These are phyloP conservation scores for Whalleya microplaca DNA, from an alignment of 2,329 filamentous ascomycete species.

Conservation along the genomic window DNA sequence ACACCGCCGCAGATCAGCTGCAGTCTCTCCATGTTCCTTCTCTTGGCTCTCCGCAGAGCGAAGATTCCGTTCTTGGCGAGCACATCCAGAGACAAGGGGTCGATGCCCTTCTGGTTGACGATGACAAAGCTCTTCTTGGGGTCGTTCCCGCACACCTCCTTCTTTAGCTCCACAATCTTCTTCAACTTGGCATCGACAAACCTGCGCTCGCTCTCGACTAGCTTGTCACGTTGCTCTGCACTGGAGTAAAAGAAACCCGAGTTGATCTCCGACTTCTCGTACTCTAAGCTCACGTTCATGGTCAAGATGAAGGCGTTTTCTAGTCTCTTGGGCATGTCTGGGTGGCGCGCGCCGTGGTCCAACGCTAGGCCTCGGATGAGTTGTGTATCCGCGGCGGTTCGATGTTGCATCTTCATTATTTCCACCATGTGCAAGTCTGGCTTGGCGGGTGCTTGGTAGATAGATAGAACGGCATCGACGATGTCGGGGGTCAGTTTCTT, in stretches of 20 bases:
- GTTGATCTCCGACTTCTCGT: slow-evolving; percentile 99
- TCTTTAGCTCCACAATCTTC: slow-evolving; percentile 98
- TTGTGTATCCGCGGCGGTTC: slow-evolving; percentile 92
- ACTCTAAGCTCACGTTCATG: slow-evolving; percentile 94
- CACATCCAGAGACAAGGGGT: slow-evolving; percentile 92
- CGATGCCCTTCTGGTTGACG: slow-evolving; percentile 99
- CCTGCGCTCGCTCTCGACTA: slow-evolving; percentile 93
- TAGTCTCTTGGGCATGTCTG: slow-evolving; percentile 96
- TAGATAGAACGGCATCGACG: slow-evolving; percentile 93
- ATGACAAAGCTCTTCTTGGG: slow-evolving; percentile 95
- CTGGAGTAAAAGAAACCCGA: slow-evolving; percentile 98
- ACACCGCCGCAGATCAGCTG: slow-evolving; percentile 91
- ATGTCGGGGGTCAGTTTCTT: slow-evolving; percentile 92
- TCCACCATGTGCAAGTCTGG: slow-evolving; percentile 99
- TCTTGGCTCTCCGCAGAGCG: slow-evolving; percentile 90
- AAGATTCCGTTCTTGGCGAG: slow-evolving; percentile 98
- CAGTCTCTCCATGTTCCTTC: slow-evolving; percentile 97
- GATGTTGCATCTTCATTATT: slow-evolving; percentile 99
- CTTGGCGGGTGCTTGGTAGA: slow-evolving; percentile 86
- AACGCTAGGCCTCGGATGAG: slow-evolving; percentile 90
- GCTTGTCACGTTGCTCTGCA: slow-evolving; percentile 94
- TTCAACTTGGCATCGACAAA: slow-evolving; percentile 96
- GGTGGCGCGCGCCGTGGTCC: slow-evolving; percentile 94
- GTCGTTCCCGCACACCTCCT: slow-evolving; percentile 92
- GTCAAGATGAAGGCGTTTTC: slow-evolving; percentile 96